Evolutionary conservation across 345 rosid species (phyloP).

Genomic region (Linum lewisii): DNA sequence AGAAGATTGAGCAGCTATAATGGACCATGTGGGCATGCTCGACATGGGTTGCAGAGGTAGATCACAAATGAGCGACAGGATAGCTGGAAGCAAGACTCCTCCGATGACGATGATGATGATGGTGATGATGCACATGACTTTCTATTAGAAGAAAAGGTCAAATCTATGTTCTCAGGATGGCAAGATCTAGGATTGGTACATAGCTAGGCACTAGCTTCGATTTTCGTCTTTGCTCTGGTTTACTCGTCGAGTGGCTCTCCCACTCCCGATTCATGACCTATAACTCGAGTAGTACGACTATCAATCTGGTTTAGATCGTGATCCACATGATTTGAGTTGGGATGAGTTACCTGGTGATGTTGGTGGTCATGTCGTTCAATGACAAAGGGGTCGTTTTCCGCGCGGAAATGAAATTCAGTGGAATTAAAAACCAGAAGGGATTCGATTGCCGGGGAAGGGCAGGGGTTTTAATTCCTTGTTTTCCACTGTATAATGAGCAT

Average conservation of each 20-base stretch:
- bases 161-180: slow-evolving; percentile 35
- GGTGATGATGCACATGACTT: slow-evolving; percentile 43
- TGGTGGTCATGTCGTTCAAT: slow-evolving; percentile 44
- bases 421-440: too few species aligned
- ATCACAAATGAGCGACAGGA: not conserved
- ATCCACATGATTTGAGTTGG: slow-evolving; percentile 24
- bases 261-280: slow-evolving; percentile 18
- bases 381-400: slow-evolving; percentile 33
- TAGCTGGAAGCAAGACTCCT: not conserved
- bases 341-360: slow-evolving; percentile 30
- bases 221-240: slow-evolving; percentile 23
- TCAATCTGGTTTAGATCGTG: slow-evolving; percentile 20
- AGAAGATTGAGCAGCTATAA: not conserved
- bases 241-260: slow-evolving; percentile 28
- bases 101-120: slow-evolving; percentile 10
- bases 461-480: too few species aligned
- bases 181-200: slow-evolving; percentile 24
- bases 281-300: not conserved
- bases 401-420: too few species aligned
- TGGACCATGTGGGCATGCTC: slow-evolving; percentile 4
- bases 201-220: slow-evolving; percentile 24
- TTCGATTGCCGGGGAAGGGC: too few species aligned
- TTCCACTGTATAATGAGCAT: too few species aligned
- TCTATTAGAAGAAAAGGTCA: slow-evolving; percentile 29
- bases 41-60: slow-evolving; percentile 8